A percentile compares a stretch with the other conserved stretches of the same genome.
phyloP scores from a whole-genome alignment of 805 yeast species.

The Lachancea sp. region DNA sequence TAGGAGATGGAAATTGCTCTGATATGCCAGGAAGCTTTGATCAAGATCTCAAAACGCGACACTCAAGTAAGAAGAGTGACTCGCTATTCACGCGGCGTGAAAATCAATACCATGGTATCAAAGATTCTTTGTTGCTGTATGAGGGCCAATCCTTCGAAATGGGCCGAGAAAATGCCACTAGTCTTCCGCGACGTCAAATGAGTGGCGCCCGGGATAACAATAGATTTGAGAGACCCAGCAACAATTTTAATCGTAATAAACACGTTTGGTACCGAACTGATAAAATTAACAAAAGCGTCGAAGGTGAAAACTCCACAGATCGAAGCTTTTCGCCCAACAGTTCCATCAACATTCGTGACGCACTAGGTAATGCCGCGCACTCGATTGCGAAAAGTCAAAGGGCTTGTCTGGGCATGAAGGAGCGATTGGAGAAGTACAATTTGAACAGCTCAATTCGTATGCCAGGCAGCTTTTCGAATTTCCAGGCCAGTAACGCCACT shows the following conservation, averaged over 20 bases:
- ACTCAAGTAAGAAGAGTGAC: constrained; percentile 4
- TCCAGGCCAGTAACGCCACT: neutral
- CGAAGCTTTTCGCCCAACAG: constrained; percentile 1
- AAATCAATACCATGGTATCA: neutral
- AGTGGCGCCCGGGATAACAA: constrained; percentile 5
- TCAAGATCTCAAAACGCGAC: neutral
- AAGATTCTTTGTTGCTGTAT: constrained; percentile 7
- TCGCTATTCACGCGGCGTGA: constrained; percentile 2
- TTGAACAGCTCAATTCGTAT: neutral
- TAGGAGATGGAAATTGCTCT: neutral
- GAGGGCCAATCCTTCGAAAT: constrained; percentile 1
- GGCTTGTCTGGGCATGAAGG: constrained; percentile 5
- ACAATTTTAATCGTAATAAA: constrained; percentile 3
- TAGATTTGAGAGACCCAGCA: neutral
- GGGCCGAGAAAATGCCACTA: neutral
- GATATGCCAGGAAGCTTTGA: constrained; percentile 1
- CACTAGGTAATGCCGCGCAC: constrained; percentile 4
- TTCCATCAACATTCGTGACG: constrained; percentile 4
- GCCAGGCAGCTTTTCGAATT: constrained; percentile 1
- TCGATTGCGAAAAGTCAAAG: constrained; percentile 5
- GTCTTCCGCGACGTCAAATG: constrained; percentile 4
- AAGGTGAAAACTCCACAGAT: neutral
- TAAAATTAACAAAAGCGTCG: neutral
- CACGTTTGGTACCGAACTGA: constrained; percentile 7
- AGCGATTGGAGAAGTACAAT: constrained; percentile 2